Evolutionary conservation across 495 filamentous ascomycete species (phyloP).

Genomic region (Acidiella bohemica): DNA sequence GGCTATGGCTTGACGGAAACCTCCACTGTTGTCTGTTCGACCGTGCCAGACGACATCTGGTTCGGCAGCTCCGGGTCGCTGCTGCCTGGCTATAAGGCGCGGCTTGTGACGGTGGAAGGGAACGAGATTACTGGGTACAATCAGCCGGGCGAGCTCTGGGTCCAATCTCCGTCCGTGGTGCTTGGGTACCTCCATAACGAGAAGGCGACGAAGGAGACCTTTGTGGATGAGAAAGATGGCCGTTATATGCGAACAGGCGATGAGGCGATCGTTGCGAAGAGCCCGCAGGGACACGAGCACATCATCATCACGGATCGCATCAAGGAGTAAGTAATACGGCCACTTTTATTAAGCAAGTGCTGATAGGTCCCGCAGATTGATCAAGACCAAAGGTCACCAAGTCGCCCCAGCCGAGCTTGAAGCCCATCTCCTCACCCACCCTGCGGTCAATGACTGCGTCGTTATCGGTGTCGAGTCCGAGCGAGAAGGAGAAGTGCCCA

Average conservation of each 20-base stretch:
- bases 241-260: slow-evolving; percentile 75
- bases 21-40: slow-evolving; percentile 55
- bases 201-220: slow-evolving; percentile 69
- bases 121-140: slow-evolving; percentile 63
- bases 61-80: slow-evolving; percentile 63
- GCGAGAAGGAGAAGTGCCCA: slow-evolving; percentile 66
- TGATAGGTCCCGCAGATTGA: slow-evolving; percentile 35
- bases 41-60: slow-evolving; percentile 51
- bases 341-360: background rate
- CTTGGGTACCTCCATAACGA: slow-evolving; percentile 79
- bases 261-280: slow-evolving; percentile 56
- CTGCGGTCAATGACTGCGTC: slow-evolving; percentile 66
- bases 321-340: slow-evolving; percentile 45
- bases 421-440: slow-evolving; percentile 73
- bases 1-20: slow-evolving; percentile 84
- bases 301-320: slow-evolving; percentile 75
- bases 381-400: slow-evolving; percentile 74
- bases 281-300: slow-evolving; percentile 57
- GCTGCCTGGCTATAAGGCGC: slow-evolving; percentile 50
- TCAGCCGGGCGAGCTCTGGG: slow-evolving; percentile 65
- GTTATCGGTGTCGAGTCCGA: slow-evolving; percentile 72
- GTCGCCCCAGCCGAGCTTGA: slow-evolving; percentile 87
- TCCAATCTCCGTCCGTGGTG: slow-evolving; percentile 63
- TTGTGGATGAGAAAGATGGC: slow-evolving; percentile 51
- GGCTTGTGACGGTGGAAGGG: slow-evolving; percentile 59